A percentile compares a stretch with the other conserved stretches of the same genome.
These are phyloP conservation scores for Lycium barbarum DNA, from an alignment of 257 asterid species.

Conservation along the genomic window DNA sequence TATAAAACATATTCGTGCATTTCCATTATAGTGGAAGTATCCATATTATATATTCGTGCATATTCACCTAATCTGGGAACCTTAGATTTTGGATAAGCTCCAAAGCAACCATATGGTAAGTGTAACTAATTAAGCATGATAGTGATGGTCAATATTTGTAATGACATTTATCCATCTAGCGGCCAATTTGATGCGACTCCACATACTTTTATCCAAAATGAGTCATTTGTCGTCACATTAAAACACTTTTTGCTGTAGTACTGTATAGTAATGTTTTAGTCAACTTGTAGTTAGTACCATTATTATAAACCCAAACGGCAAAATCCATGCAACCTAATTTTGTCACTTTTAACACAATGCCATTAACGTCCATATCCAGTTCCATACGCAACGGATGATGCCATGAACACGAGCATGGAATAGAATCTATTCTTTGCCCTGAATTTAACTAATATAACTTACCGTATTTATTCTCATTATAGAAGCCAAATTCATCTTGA, in stretches of 20 bases:
- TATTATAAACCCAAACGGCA: not conserved
- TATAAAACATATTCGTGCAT: not conserved
- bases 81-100: not conserved
- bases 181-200: not conserved
- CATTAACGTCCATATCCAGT: no score
- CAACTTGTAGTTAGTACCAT: conserved; percentile 6
- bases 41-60: not conserved
- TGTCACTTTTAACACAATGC: not conserved
- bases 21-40: not conserved
- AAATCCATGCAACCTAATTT: not conserved
- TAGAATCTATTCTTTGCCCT: not conserved
- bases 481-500: not conserved
- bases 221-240: not conserved
- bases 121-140: not conserved
- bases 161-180: not conserved
- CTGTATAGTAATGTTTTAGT: not conserved
- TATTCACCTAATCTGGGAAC: not conserved
- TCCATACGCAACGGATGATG: not conserved
- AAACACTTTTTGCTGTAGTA: not conserved
- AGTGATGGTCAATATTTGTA: not conserved
- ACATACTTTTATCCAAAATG: not conserved
- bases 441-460: no score
- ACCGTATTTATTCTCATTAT: no score
- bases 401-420: not conserved
- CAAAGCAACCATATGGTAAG: not conserved